Evolutionary conservation across 345 rosid genomes (phyloP), one percentile per base, ranked within the genome.

Genomic region (Corchorus olitorius): DNA sequence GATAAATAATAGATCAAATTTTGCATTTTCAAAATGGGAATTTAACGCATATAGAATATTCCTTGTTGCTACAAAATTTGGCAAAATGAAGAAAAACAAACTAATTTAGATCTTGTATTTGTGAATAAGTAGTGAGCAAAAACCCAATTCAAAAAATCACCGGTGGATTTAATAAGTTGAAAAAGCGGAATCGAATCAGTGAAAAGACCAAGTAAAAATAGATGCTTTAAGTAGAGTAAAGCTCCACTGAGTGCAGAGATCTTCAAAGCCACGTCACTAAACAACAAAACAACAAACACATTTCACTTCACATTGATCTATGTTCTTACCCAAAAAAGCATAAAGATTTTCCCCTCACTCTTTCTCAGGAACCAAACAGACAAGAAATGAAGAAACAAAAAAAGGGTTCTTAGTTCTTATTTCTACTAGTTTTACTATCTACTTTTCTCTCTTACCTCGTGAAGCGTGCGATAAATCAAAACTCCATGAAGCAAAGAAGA

Each of bases 241-340:
- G 16, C 62, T 70, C 34, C 61, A 53, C 12, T n/a, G 17, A 35
- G 62, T 53, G 53, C 66, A 73, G 22, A 59, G 66, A 73, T 56
- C 76, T 39, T 73, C 53, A 20, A 59, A 7, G 13, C 6, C 7
- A 55, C 66, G 43, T n/a, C 39, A 39, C 60, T 55, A 59, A 59
- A 59, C 48, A 45, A 8, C 48, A 27, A 70, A 73, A 22, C 54
- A 46, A 41, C 49, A 0, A 55, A 22, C 37, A 34, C 77, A 46
- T 63, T 75, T 49, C 35, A 1, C 35, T 68, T 69, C 74, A 77
- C 80, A 81, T 84, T 83, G 86, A 87, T 87, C 85, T 84, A 54
- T 84, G 49, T 76, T 46, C 76, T 58, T 34, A 56, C 67, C 78
- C 14, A 80, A 78, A 65, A 49, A 82, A 33, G 77, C 76, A 76